Conservation (phyloP, 2,329 filamentous ascomycete species). For the Diaporthe longicolla region DNA sequence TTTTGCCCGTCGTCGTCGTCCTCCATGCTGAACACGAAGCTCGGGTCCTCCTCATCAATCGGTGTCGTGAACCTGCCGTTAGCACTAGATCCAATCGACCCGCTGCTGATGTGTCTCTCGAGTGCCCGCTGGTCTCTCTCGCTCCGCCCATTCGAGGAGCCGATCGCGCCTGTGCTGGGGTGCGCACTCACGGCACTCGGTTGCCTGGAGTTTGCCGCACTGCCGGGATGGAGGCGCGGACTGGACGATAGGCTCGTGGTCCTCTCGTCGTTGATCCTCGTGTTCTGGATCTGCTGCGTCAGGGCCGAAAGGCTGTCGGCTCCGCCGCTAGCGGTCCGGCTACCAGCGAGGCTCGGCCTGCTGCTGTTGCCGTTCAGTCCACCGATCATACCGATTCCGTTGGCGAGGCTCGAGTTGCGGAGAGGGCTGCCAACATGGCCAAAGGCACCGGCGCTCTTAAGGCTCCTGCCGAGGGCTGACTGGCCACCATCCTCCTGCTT, state of each 20-base stretch:
- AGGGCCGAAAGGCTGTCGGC: conserved; percentile 70
- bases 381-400: conserved; percentile 59
- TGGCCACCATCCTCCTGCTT: conserved; percentile 67
- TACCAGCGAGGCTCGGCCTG: conserved; percentile 57
- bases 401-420: conserved; percentile 73
- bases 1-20: conserved; percentile 66
- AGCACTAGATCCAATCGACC: conserved; percentile 69
- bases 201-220: conserved; percentile 55
- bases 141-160: conserved; percentile 52
- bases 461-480: conserved; percentile 48
- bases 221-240: conserved; percentile 66
- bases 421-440: conserved; percentile 77
- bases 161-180: conserved; percentile 55
- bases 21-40: conserved; percentile 77
- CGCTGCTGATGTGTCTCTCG: conserved; percentile 72
- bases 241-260: conserved; percentile 55
- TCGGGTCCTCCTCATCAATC: conserved; percentile 75
- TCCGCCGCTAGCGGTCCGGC: conserved; percentile 58
- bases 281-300: conserved; percentile 74
- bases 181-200: conserved; percentile 54
- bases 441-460: conserved; percentile 68
- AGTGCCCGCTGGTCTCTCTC: conserved; percentile 59
- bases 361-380: conserved; percentile 49
- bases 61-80: conserved; percentile 72
- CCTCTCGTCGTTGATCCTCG: conserved; percentile 60